Evolutionary conservation across 2,329 filamentous ascomycete species (phyloP).

Genomic region (Lecanosticta acicola): DNA sequence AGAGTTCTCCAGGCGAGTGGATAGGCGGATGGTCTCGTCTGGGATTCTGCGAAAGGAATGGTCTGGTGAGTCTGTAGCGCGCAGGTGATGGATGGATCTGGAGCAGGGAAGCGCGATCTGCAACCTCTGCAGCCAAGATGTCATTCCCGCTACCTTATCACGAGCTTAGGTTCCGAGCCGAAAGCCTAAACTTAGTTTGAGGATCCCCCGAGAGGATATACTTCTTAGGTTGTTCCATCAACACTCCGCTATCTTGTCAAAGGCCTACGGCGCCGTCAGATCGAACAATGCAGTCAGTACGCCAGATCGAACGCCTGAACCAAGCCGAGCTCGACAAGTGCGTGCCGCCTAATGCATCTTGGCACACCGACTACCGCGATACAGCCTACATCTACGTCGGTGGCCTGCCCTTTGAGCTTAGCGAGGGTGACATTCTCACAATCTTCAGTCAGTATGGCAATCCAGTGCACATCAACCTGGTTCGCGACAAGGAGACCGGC

Average conservation of each 20-base stretch:
- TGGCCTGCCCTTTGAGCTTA: constrained; percentile 83
- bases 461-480: constrained; percentile 85
- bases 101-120: neutral
- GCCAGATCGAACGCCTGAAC: constrained; percentile 87
- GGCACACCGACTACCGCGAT: constrained; percentile 96
- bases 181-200: neutral
- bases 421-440: constrained; percentile 90
- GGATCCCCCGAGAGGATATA: too few relatives aligned
- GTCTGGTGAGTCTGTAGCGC: neutral
- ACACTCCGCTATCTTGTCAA: too few relatives aligned
- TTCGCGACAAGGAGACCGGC: constrained; percentile 91
- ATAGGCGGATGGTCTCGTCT: neutral
- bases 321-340: constrained; percentile 88
- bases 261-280: neutral
- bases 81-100: neutral
- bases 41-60: neutral
- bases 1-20: too few relatives aligned
- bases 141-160: neutral
- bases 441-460: constrained; percentile 98
- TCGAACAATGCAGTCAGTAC: constrained; percentile 78
- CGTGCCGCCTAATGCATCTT: constrained; percentile 79
- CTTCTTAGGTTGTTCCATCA: too few relatives aligned
- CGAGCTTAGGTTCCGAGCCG: too few relatives aligned
- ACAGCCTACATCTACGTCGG: constrained; percentile 97
- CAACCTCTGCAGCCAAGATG: neutral